Base-by-base conservation (phyloP, 257 asterid genomes). In the Nemophila menziesii region DNA sequence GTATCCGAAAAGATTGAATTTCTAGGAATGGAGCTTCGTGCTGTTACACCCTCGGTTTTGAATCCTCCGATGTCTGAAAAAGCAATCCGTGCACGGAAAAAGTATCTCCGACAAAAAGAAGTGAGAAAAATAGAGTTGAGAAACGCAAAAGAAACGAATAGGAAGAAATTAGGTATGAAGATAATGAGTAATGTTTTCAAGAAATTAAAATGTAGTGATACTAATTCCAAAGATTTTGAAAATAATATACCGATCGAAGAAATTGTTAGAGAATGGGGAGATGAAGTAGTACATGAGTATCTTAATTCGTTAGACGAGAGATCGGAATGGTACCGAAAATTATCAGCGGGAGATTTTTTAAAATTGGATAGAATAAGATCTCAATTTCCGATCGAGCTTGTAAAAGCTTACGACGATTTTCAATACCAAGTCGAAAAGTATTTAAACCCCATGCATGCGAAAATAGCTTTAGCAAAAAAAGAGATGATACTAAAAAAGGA, bases 21-120 rank as follows among this genome's bases (percentile, higher is more conserved):
- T 63, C 55, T 80, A 69, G 96, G 95, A 5, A 80, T 89, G 98
- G 96, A 84, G 73, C 92, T 89, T 72, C 93, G 56, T 71, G 94
- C 96, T 0, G 96, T 80, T 36, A 76, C 77, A 3, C 98, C 98
- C 19, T 89, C 96, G 1, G 52, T 80, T 44, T 58, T 89, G 51
- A 75, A 79, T 48, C 80, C 87, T 0, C 69, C 71, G 7, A 74
- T 63, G 66, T 69, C 93, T 1, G 85, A 78, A 48, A 89, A 89
- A 65, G 98, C 96, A 5, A 80, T 84, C 8, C 65, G 95, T 62
- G 98, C 98, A 0, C 67, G 73, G 12, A 80, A 83, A 27, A 84
- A 89, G 79, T 73, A 84, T 68, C 85, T 66, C 14, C 56, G 93
- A 43, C 98, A 84, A 71, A 89, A 76, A 55, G 87, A 84, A 72